Conservation (phyloP, 108 stramenopile species). For the Licmophora abbreviata region DNA sequence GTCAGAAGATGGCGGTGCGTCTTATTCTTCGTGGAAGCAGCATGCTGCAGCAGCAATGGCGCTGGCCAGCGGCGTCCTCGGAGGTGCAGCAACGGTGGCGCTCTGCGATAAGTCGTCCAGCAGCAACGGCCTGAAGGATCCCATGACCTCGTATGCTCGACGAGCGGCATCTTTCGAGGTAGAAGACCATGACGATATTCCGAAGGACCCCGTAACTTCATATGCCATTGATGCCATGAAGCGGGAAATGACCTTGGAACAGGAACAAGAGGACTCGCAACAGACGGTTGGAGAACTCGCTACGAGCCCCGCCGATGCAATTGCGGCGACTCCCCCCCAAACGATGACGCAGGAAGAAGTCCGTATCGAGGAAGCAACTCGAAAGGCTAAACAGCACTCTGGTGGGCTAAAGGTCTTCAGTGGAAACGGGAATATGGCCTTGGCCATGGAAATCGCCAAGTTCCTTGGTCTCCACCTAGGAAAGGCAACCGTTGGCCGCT, state of each 20-base stretch:
- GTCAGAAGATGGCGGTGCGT: too few relatives aligned
- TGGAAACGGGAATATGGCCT: slow-evolving; percentile 95
- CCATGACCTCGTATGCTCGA: slow-evolving; percentile 33
- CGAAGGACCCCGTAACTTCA: not conserved
- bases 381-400: slow-evolving; percentile 76
- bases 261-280: not conserved
- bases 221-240: slow-evolving; percentile 7
- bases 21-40: too few relatives aligned
- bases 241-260: slow-evolving; percentile 30
- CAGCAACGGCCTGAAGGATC: slow-evolving; percentile 16
- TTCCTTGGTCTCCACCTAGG: slow-evolving; percentile 93
- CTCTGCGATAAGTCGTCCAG: not conserved
- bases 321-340: not conserved
- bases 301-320: not conserved
- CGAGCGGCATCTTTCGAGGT: slow-evolving; percentile 14
- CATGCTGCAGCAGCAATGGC: not conserved
- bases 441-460: slow-evolving; percentile 91
- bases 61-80: not conserved
- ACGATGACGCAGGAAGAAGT: slow-evolving; percentile 62
- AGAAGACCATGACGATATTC: slow-evolving; percentile 10
- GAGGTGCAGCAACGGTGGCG: not conserved
- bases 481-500: slow-evolving; percentile 90
- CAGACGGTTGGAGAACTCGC: not conserved
- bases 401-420: slow-evolving; percentile 93
- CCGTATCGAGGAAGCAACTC: slow-evolving; percentile 65